Base-by-base conservation (phyloP, 2,329 filamentous ascomycete species). In the Fusarium oligoseptatum region DNA sequence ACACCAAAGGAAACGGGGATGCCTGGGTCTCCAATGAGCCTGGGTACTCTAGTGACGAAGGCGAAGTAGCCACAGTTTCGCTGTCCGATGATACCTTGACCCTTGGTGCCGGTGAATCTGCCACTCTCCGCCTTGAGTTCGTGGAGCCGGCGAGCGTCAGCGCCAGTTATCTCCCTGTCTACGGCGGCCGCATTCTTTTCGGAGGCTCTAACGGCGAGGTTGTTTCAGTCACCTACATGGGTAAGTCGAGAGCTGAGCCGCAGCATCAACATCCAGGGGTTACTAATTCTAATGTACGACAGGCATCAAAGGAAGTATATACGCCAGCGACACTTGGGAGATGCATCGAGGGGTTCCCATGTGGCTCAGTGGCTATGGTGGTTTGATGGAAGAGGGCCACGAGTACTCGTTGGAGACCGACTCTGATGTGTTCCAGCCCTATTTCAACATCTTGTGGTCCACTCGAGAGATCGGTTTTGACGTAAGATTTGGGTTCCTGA, bases 291-390 rank as follows among this genome's bases (percentile, higher is more conserved):
- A 15, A 37, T 57, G 32, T 10, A 20, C 22, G n/a, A 39, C 29
- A 66, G 64, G 64, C n/a, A 64, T 68, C 34, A 68, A 68, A 24
- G 61, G 66, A 39, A 65, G 60, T 34, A 45, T 68, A 17, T 58
- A 64, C 24, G 61, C 55, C 6, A 56, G 50, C 34, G 60, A 64
- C 22, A 60, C 50, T 10, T 62, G 66, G 66, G 55, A 68, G 20
- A 65, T 65, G 62, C n/a, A 60, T 15, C 62, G 62, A n/a, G 66
- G 62, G 27, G 20, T 37, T 17, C 60, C 52, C 3, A 20, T 64
- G 34, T 50, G 58, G 24, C 45, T 68, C 8, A 41, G 41, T n/a
- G 60, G 50, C 34, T 64, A 57, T 43, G 60, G 55, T n/a, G 45
- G 39, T 9, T 20, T 45, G 12, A 56, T 64, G 22, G 52, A 52